These are phyloP conservation scores for Pichia terricola DNA, from an alignment of 1,139 yeast species.

Conservation along the genomic window DNA sequence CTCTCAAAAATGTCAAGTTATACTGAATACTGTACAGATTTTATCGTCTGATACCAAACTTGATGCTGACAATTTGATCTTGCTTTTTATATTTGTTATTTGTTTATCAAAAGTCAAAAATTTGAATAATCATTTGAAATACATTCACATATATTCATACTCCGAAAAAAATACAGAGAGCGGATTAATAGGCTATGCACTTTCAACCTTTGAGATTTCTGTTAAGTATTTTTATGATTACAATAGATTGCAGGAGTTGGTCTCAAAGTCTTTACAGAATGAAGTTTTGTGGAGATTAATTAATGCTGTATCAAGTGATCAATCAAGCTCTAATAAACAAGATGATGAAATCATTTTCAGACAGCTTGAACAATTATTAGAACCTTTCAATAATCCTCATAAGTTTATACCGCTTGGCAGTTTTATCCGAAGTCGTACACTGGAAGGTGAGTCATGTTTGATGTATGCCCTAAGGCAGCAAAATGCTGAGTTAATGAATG, in stretches of 20 bases:
- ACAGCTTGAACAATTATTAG: constrained; percentile 10
- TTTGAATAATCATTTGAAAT: constrained; percentile 55
- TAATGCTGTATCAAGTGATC: constrained; percentile 23
- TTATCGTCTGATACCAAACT: constrained; percentile 35
- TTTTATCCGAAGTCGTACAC: constrained; percentile 41
- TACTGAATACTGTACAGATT: constrained; percentile 44
- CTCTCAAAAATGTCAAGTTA: constrained; percentile 41
- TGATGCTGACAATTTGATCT: constrained; percentile 78
- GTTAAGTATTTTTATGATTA: constrained; percentile 46
- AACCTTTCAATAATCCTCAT: constrained; percentile 18
- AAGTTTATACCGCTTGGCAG: constrained; percentile 30
- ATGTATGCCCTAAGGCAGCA: constrained; percentile 42
- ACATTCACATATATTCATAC: constrained; percentile 54
- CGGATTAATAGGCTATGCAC: constrained; percentile 37
- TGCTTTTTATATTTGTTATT: constrained; percentile 63
- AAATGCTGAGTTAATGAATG: constrained; percentile 35
- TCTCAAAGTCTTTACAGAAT: constrained; percentile 36
- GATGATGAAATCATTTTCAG: constrained; percentile 11
- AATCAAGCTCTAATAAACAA: constrained; percentile 10
- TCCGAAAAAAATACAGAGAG: constrained; percentile 22
- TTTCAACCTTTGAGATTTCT: constrained; percentile 81
- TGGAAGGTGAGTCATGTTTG: constrained; percentile 58
- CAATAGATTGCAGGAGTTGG: constrained; percentile 30
- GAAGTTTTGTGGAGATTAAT: constrained; percentile 46
- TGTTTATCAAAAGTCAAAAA: constrained; percentile 51